Base-by-base conservation (phyloP, 352 stramenopile genomes). In the Pythium periplocum region DNA sequence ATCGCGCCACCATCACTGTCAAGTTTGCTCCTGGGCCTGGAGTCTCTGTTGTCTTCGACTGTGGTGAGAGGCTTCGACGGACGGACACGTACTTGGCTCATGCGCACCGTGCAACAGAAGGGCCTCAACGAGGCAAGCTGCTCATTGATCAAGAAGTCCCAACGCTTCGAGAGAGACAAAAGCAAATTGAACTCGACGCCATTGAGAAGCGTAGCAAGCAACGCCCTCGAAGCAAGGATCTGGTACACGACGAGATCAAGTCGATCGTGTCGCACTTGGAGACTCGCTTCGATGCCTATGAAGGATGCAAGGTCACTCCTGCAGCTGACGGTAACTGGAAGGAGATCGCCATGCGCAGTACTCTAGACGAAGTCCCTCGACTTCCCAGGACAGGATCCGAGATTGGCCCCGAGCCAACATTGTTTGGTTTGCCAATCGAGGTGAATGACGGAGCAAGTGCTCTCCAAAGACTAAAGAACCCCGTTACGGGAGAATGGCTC, bases 131-230 rank as follows among this genome's bases (percentile, higher is more conserved):
- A 6, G 81, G 78, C 3, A 86, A 87, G 41, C 55, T 91, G 6
- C 10, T 88, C 6, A 73, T 88, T n/a, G 71, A 83, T 30, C 71
- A 79, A 38, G 43, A 69, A 40, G 63, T 61, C 4, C 76, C 73
- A 7, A 90, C 70, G 31, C 49, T 96, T 11, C 67, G 75, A 41
- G 64, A 94, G 51, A 69, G 85, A 9, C 81, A 93, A 48, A 87
- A 88, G 49, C 74, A 69, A 36, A 83, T 93, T 37, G 78, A 88
- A 42, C 49, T 76, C 12, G 75, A 79, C 37, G 74, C 77, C 5
- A 58, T 84, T 26, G 70, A 84, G 44, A 89, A 90, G 39, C 71
- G 81, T 3, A 93, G 77, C 69, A 88, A 83, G 56, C 70, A 86
- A 32, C 82, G 88, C 35, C 84, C 85, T 36, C 72, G 73, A 30